phyloP scores from a whole-genome alignment of 2,329 filamentous ascomycete genomes.

The Cytospora paraplurivora region DNA sequence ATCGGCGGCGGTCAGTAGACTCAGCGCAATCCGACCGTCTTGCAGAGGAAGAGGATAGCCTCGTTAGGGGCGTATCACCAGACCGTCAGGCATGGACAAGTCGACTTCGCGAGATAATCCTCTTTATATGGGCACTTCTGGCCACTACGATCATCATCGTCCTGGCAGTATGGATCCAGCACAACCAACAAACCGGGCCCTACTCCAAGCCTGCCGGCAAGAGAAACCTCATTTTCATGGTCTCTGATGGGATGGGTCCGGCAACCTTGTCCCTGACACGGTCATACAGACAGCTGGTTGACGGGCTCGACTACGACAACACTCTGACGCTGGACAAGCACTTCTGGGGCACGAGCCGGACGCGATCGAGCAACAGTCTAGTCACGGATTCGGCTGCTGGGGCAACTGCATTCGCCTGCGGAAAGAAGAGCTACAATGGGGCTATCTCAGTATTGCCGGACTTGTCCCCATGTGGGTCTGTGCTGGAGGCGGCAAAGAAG shows the following conservation, averaged over 20 bases:
- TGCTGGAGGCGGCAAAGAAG: conserved; percentile 88
- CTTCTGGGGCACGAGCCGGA: conserved; percentile 87
- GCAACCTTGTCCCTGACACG: conserved; percentile 85
- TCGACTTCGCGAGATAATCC: conserved; percentile 67
- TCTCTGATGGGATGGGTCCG: conserved; percentile 97
- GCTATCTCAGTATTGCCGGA: conserved; percentile 90
- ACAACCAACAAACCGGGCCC: conserved; percentile 58
- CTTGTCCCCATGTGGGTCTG: conserved; percentile 84
- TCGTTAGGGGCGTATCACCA: conserved; percentile 34
- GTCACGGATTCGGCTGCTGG: conserved; percentile 97
- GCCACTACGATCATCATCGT: conserved; percentile 79
- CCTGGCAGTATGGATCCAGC: conserved; percentile 75
- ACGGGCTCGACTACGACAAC: conserved; percentile 72
- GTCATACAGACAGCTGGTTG: conserved; percentile 78
- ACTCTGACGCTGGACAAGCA: conserved; percentile 82
- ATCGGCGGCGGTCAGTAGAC: conserved; percentile 35
- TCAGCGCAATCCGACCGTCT: conserved; percentile 37
- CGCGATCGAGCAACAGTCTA: conserved; percentile 78
- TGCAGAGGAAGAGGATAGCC: conserved; percentile 38
- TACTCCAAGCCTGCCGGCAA: conserved; percentile 57
- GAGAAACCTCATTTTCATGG: conserved; percentile 97
- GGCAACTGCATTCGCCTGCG: conserved; percentile 94
- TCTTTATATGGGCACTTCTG: conserved; percentile 81
- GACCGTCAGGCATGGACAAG: conserved; percentile 30
- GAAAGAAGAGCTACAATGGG: conserved; percentile 91